Base-by-base conservation (phyloP, 257 asterid genomes). In the Solanum bulbocastanum region DNA sequence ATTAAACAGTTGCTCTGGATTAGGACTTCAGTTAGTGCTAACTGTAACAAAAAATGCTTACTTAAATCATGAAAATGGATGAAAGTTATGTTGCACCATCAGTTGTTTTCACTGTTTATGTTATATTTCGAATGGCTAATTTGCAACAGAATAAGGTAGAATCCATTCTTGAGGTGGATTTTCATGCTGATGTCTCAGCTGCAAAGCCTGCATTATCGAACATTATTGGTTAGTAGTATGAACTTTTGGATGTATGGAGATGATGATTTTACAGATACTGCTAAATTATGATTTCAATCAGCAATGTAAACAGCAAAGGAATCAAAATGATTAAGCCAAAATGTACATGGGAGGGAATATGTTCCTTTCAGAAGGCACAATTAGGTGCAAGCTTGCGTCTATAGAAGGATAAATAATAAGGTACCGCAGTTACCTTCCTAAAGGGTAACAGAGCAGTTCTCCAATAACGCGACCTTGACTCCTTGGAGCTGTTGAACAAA, bases 361-460 rank as follows among this genome's bases (percentile, higher is more conserved):
- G 44, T 32, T 81, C 69, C 25, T 82, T 49, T 82, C 25, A 2
- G 44, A 49, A 32, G 86, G 25, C 44, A 82, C 25, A 23, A 16
- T 44, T 79, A 0, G 44, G 22, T 82, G 10, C 44, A 30, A 49
- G 85, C 20, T 49, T 82, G 30, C 27, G 10, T 30, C 44, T 46
- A 49, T 35, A 49, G 11, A 82, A 30, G 3, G 69, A 30, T 37
- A 18, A 32, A 82, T 49, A 16, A 82, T 0, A 10, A 25, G 86
- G 36, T 32, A 60, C 62, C 1, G 40, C 12, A 25, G 69, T 83
- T 88, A 92, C 96, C 98, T 92, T 93, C 86, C 91, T 90, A 71
- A 92, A 91, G 75, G 96, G 94, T 83, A 93, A 91, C 72, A 73
- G 88, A 60, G 95, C 93, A 15, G 90, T 87, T 86, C 88, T 93